Evolutionary conservation across 345 rosid genomes (phyloP).

Genomic region (Eucalyptus regnans): DNA sequence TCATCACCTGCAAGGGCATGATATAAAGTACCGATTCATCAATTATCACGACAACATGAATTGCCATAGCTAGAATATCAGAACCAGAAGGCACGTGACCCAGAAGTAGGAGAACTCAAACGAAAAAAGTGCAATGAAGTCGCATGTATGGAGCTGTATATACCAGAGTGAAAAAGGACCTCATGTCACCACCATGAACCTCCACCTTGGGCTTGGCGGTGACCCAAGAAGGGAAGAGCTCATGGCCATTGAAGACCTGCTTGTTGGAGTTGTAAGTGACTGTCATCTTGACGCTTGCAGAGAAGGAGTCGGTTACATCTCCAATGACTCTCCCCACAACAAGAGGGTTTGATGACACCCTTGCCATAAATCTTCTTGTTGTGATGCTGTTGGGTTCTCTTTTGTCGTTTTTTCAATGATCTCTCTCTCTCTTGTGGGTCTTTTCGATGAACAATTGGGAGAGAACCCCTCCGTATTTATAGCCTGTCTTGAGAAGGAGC

Average conservation of each 20-base stretch:
- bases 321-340: constrained; percentile 61
- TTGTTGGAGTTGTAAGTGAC: constrained; percentile 53
- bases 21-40: not conserved
- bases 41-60: not conserved
- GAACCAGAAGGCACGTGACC: not conserved
- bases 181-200: constrained; percentile 63
- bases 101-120: not conserved
- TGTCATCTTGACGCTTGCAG: constrained; percentile 48
- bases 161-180: constrained; percentile 72
- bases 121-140: not conserved
- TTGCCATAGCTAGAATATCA: not conserved
- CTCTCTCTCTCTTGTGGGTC: not conserved
- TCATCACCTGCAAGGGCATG: constrained; percentile 44
- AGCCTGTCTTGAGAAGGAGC: not conserved
- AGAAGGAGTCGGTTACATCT: constrained; percentile 64
- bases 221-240: constrained; percentile 57
- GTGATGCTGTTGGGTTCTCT: not conserved
- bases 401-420: not conserved
- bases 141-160: not conserved
- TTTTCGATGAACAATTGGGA: not conserved
- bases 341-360: constrained; percentile 47
- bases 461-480: not conserved
- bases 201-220: constrained; percentile 52
- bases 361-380: constrained; percentile 9
- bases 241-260: constrained; percentile 68